Percentiles rank a stretch among this genome's conserved stretches.
Evolutionary conservation across 805 yeast genomes (phyloP).

Genomic region (Candida verbasci): DNA sequence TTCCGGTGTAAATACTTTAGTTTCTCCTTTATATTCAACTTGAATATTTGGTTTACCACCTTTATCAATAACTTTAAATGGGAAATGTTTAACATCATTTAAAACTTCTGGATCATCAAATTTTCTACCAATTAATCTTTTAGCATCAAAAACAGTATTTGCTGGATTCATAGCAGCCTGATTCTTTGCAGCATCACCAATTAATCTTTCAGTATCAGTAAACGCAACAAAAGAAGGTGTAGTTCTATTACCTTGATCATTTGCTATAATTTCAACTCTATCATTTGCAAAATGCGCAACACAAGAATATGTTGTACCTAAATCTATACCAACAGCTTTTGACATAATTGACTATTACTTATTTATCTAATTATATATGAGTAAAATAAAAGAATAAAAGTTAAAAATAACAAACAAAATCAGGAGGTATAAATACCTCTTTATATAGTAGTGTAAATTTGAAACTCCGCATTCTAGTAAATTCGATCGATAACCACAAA

Average conservation of each 20-base stretch:
- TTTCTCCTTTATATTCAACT: constrained; percentile 86
- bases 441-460: no score
- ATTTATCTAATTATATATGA: background rate
- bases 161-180: constrained; percentile 96
- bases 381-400: background rate
- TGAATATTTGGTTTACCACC: constrained; percentile 83
- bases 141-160: constrained; percentile 93
- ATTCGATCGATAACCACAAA: no score
- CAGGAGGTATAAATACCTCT: background rate
- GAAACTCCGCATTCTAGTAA: no score
- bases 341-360: constrained; percentile 12
- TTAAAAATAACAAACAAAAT: background rate
- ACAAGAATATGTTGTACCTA: constrained; percentile 97
- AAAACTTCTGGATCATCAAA: constrained; percentile 76
- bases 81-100: constrained; percentile 81
- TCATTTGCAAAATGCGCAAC: constrained; percentile 72
- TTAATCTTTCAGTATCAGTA: constrained; percentile 91
- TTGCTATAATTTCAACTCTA: constrained; percentile 92
- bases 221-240: constrained; percentile 96
- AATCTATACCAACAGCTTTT: constrained; percentile 75
- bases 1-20: constrained; percentile 85
- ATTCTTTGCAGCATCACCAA: constrained; percentile 97
- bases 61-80: constrained; percentile 73
- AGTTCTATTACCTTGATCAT: constrained; percentile 98
- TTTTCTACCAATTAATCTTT: constrained; percentile 86